A percentile compares a stretch with the other conserved stretches of the same genome.
Conservation (phyloP, 257 asterid species). For the Rhazya stricta region DNA sequence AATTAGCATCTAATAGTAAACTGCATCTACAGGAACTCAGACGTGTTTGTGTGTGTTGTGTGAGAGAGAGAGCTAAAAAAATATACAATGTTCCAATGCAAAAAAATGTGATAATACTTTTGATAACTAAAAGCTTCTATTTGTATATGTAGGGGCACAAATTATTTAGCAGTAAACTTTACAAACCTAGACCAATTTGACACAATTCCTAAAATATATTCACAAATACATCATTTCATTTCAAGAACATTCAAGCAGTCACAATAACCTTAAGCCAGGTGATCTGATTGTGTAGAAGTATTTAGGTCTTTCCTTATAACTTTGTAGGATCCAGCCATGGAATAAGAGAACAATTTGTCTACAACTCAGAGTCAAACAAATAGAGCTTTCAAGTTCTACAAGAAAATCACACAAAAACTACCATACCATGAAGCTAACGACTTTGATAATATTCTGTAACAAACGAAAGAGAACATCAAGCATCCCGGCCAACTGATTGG, state of each 20-base stretch:
- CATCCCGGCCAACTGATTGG: background rate
- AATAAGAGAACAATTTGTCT: background rate
- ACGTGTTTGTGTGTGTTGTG: background rate
- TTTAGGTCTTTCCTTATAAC: background rate
- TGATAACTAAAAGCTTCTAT: background rate
- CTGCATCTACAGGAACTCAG: constrained; percentile 1
- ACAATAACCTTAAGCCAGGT: background rate
- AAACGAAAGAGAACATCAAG: background rate
- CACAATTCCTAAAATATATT: background rate
- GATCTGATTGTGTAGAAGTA: background rate
- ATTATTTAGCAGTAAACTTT: background rate
- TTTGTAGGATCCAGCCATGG: background rate
- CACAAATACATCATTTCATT: background rate
- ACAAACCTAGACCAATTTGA: background rate
- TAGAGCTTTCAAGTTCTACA: background rate
- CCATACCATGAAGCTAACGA: background rate
- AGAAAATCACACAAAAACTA: background rate
- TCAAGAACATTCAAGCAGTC: background rate
- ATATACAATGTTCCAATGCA: background rate
- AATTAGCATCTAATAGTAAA: constrained; percentile 7
- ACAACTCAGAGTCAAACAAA: background rate
- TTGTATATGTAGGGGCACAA: background rate
- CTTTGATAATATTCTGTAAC: background rate
- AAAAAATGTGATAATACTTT: background rate
- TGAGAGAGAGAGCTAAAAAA: background rate